Percentiles rank a stretch among this genome's conserved stretches.
Evolutionary conservation across 2,329 filamentous ascomycete species (phyloP).

Genomic region (Teratosphaeria gauchensis): DNA sequence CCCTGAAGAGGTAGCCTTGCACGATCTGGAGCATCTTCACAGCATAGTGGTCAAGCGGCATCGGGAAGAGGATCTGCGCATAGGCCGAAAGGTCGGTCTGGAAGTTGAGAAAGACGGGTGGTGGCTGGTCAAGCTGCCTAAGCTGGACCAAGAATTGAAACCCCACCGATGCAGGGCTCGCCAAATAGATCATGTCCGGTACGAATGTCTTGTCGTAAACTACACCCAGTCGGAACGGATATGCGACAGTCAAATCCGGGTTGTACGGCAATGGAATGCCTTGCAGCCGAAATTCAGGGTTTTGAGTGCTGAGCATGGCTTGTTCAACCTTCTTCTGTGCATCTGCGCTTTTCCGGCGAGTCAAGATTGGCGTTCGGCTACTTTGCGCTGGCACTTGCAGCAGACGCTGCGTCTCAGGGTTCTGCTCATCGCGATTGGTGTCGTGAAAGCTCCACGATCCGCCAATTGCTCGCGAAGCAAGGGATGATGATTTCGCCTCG

Average conservation of each 20-base stretch:
- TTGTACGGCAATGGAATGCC: conserved; percentile 63
- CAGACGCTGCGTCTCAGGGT: conserved; percentile 10
- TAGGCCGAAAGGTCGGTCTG: conserved; percentile 64
- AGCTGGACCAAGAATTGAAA: conserved; percentile 64
- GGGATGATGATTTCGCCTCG: conserved; percentile 21
- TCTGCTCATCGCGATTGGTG: conserved; percentile 15
- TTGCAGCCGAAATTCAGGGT: conserved; percentile 49
- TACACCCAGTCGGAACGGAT: conserved; percentile 55
- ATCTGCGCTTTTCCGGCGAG: conserved; percentile 19
- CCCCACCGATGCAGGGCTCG: conserved; percentile 58
- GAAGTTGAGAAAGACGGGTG: conserved; percentile 58
- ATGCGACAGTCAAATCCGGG: conserved; percentile 59
- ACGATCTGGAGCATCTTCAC: conserved; percentile 53
- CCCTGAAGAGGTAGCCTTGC: conserved; percentile 57
- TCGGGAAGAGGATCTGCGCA: conserved; percentile 58
- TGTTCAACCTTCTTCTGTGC: conserved; percentile 17
- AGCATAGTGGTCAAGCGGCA: conserved; percentile 50
- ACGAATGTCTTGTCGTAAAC: conserved; percentile 53
- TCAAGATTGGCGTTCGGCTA: conserved; percentile 17
- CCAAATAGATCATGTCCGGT: conserved; percentile 60
- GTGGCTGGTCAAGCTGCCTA: conserved; percentile 47
- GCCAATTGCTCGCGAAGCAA: conserved; percentile 24
- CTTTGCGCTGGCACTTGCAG: conserved; percentile 6
- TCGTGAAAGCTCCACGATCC: conserved; percentile 25
- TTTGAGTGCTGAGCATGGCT: conserved; percentile 23